Percentiles rank a stretch among this genome's conserved stretches.
Evolutionary conservation across 176 grass and related monocot species (phyloP).

Genomic region (Oryza brachyantha): DNA sequence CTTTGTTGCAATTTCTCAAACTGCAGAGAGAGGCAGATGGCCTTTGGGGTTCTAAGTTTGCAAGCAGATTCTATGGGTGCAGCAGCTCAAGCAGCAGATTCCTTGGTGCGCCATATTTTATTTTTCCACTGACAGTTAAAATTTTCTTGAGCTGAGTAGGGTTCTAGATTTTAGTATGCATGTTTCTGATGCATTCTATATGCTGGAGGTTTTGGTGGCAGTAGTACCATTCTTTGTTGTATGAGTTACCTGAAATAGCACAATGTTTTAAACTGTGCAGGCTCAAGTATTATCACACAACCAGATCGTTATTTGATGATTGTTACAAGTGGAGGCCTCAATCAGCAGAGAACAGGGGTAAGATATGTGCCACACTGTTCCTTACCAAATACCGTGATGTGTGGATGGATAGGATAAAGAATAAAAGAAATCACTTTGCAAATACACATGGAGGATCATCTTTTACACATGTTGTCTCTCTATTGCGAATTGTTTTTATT

Average conservation of each 20-base stretch:
- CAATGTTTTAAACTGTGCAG: conserved; percentile 50
- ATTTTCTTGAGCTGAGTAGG: conserved; percentile 2
- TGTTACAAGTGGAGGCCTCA: conserved; percentile 90
- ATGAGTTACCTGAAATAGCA: conserved; percentile 10
- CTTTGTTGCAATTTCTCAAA: conserved; percentile 33
- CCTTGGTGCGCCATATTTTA: conserved; percentile 52
- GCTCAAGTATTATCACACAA: conserved; percentile 55
- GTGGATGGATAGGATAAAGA: conserved; percentile 11
- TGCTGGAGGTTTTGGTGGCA: conserved; percentile 12
- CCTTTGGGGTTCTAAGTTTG: conserved; percentile 80
- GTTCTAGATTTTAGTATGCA: not conserved
- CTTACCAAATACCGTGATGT: not conserved
- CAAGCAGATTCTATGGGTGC: conserved; percentile 71
- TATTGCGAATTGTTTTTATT: not conserved
- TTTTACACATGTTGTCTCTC: not conserved
- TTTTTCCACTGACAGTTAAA: conserved; percentile 18
- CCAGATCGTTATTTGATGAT: conserved; percentile 86
- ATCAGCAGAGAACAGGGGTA: conserved; percentile 98
- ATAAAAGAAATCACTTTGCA: conserved; percentile 1
- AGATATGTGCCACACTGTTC: conserved; percentile 26
- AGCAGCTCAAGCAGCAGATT: conserved; percentile 83
- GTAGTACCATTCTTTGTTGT: not conserved
- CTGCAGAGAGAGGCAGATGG: conserved; percentile 53
- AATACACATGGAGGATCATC: not conserved
- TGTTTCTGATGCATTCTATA: not conserved